Evolutionary conservation across 2,329 filamentous ascomycete genomes (phyloP), one percentile per base, ranked within the genome.

Genomic region (Bimuria novae-zelandiae): DNA sequence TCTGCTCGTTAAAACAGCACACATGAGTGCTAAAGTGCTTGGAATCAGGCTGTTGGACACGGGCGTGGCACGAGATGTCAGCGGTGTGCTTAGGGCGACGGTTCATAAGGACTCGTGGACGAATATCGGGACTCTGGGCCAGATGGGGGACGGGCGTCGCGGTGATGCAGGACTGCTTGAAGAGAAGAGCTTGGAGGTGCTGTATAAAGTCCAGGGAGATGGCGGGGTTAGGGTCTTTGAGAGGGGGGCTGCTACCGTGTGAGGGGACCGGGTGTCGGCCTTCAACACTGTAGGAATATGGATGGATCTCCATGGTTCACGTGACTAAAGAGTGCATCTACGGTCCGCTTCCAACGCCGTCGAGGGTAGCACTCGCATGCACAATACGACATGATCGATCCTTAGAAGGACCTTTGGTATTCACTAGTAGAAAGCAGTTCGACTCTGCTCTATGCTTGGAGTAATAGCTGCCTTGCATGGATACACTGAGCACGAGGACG

Each of bases 41-140:
- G 84, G 89, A 56, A 76, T 94, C 52, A 80, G 92, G 47, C 81
- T 87, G 66, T 74, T 97, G 55, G 92, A 96, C 67, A 96, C 92
- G 0, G 93, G 93, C 0, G 86, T 87, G n/a, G 92, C 93, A 57
- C 87, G 83, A 69, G 93, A 97, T 74, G 90, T 97, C 27, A 96
- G 90, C 75, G 93, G 93, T 2, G 91, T 96, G 37, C 67, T 97
- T 57, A 83, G 92, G 60, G 80, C 94, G 44, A 92, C 89, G 16
- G 81, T 73, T 14, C 69, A 69, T 25, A 67, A 54, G 6, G 49
- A 61, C 4, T 63, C 50, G 49, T 64, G 67, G 77, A 55, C 73
- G 57, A 39, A 60, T 23, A 23, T 57, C 47, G 64, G 57, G 49
- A 63, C 4, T 62, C 62, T 14, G 63, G 55, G 14, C 59, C 56